Evolutionary conservation across 2,329 filamentous ascomycete genomes (phyloP), one percentile per base, ranked within the genome.

Genomic region (Diplodia seriata): DNA sequence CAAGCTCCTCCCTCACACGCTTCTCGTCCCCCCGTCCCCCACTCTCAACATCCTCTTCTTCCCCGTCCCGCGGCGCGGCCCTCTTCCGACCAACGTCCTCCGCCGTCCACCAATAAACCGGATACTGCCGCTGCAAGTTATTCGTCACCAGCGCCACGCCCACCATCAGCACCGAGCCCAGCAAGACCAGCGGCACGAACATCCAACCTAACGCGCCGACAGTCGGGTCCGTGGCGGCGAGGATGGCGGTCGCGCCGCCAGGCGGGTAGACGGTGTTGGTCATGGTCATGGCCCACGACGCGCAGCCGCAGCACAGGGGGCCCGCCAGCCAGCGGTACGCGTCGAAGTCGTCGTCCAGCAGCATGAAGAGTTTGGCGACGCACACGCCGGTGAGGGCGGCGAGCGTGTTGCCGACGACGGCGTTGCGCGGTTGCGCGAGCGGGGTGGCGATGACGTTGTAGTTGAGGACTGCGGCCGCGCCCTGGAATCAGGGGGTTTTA

Each of bases 251-350:
- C 0, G 83, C 83, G 26, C 83, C 83, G 20, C 82, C 83, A 8
- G 83, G 83, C n/a, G 83, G 83, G 71, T 84, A 82, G 1, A 83
- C 78, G 1, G 81, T 84, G 55, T 81, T 80, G 4, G 82, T 84
- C 40, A 82, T 69, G 7, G 80, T 76, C 83, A 84, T 85, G 15
- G 80, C 77, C 29, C 79, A 74, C 7, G 79, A 81, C 4, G 82
- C 78, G 9, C 75, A 70, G 0, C 78, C 81, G 70, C 81, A 83
- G 11, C 77, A 78, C 18, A 82, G 65, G 0, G 83, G 80, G 2
- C 78, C 82, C 3, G 81, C 78, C 1, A 84, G 74, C 82, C 82
- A 85, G 70, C 74, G 72, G 5, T 83, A 74, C 20, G 74, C 74
- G 33, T 73, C 76, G 62, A 76, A 82, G 55, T 75, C 73, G n/a